These are phyloP conservation scores for Candolleomyces aberdarensis DNA, from an alignment of 768 basidiomycete species.

Conservation along the genomic window DNA sequence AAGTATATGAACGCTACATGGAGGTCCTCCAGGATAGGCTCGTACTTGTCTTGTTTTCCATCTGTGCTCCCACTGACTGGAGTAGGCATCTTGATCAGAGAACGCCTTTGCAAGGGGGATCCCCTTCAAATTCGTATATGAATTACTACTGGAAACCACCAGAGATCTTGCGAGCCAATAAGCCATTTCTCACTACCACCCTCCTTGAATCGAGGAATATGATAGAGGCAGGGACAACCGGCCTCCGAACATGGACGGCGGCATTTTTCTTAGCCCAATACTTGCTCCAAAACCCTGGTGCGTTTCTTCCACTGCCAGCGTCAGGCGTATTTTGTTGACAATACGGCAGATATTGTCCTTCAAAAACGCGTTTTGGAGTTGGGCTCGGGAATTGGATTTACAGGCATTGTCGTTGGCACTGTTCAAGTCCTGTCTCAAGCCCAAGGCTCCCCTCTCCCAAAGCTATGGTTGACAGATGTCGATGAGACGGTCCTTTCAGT, in stretches of 20 bases:
- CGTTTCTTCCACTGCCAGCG: neutral
- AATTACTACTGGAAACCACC: slow-evolving; percentile 59
- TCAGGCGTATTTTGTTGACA: neutral
- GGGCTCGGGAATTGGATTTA: slow-evolving; percentile 74
- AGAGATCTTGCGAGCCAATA: neutral
- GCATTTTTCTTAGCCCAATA: slow-evolving; percentile 64
- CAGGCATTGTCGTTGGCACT: slow-evolving; percentile 59
- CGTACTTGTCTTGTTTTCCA: slow-evolving; percentile 20
- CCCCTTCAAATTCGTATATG: slow-evolving; percentile 55
- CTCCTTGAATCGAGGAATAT: slow-evolving; percentile 71
- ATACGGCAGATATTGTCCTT: slow-evolving; percentile 42
- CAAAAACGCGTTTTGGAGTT: slow-evolving; percentile 61
- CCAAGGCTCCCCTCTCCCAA: neutral
- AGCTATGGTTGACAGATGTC: slow-evolving; percentile 52
- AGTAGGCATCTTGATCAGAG: slow-evolving; percentile 12
- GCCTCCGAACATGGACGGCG: slow-evolving; percentile 77
- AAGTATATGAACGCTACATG: slow-evolving; percentile 63
- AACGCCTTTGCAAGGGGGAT: slow-evolving; percentile 22
- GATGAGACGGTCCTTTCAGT: slow-evolving; percentile 59
- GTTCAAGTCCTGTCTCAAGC: slow-evolving; percentile 41
- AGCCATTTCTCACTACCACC: slow-evolving; percentile 44
- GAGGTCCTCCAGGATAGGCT: slow-evolving; percentile 38
- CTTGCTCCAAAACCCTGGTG: slow-evolving; percentile 57
- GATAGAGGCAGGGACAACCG: slow-evolving; percentile 76
- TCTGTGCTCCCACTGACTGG: slow-evolving; percentile 3